A percentile compares a stretch with the other conserved stretches of the same genome.
These are phyloP conservation scores for Boletus huronensis DNA, from an alignment of 768 basidiomycete genomes.

Conservation along the genomic window DNA sequence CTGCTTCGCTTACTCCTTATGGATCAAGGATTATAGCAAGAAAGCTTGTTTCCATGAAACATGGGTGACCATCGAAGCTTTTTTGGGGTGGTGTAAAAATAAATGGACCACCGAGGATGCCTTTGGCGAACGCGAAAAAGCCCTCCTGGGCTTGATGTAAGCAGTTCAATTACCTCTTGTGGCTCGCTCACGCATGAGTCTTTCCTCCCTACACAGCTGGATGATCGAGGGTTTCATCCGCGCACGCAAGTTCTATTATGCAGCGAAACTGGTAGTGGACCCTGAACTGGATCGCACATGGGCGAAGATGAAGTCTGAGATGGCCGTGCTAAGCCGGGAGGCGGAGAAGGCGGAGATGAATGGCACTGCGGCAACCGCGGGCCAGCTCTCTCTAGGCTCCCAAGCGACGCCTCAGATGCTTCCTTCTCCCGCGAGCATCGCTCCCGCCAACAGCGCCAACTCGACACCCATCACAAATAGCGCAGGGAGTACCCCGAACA, in stretches of 20 bases:
- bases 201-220: constrained; percentile 43
- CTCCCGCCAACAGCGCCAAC: constrained; percentile 64
- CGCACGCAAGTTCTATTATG: constrained; percentile 46
- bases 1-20: constrained; percentile 80
- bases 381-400: constrained; percentile 26
- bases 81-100: constrained; percentile 67
- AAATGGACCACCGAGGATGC: constrained; percentile 54
- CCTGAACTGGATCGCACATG: constrained; percentile 35
- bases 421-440: constrained; percentile 72
- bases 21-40: constrained; percentile 67
- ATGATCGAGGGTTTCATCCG: constrained; percentile 80
- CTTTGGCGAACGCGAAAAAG: constrained; percentile 46
- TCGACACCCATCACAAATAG: constrained; percentile 66
- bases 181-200: constrained; percentile 25
- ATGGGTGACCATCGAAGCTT: constrained; percentile 68
- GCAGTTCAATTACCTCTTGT: constrained; percentile 28
- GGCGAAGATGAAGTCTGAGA: constrained; percentile 33
- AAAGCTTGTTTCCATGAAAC: constrained; percentile 55
- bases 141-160: constrained; percentile 80
- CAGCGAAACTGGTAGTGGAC: constrained; percentile 31
- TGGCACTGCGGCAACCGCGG: constrained; percentile 22
- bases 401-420: constrained; percentile 68
- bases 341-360: constrained; percentile 37
- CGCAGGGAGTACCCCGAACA: constrained; percentile 53
- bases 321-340: constrained; percentile 31